Evolutionary conservation across 2,329 filamentous ascomycete species (phyloP).

Genomic region (Neurospora crassa): DNA sequence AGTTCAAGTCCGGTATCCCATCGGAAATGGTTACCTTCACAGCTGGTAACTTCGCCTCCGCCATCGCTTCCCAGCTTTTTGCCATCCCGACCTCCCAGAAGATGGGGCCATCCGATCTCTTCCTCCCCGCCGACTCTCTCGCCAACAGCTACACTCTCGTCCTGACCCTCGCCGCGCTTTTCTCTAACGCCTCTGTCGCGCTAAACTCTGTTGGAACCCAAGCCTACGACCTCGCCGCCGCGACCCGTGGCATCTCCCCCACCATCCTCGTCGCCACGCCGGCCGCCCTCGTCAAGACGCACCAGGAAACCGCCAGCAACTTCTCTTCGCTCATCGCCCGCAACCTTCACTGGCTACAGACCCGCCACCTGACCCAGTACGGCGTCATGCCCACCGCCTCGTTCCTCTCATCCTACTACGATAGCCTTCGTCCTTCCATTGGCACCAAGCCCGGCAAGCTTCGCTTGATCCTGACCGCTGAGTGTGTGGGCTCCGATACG

Average conservation of each 20-base stretch:
- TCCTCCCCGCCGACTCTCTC: constrained; percentile 76
- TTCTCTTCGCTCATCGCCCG: constrained; percentile 52
- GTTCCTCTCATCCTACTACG: constrained; percentile 52
- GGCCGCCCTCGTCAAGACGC: constrained; percentile 58
- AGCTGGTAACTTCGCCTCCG: constrained; percentile 79
- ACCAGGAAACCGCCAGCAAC: constrained; percentile 50
- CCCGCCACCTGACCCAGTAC: constrained; percentile 54
- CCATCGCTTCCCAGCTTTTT: constrained; percentile 66
- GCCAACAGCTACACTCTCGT: constrained; percentile 70
- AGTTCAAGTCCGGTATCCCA: constrained; percentile 36
- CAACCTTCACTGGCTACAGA: constrained; percentile 62
- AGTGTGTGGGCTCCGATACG: constrained; percentile 53
- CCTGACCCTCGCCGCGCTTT: constrained; percentile 73
- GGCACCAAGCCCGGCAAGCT: constrained; percentile 61
- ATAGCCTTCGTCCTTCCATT: constrained; percentile 46
- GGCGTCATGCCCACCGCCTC: constrained; percentile 66
- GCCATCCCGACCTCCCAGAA: constrained; percentile 68
- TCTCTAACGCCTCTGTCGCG: constrained; percentile 73
- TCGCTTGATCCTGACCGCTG: constrained; percentile 71
- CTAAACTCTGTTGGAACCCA: constrained; percentile 79
- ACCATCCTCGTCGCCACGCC: constrained; percentile 76
- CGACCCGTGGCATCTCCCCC: constrained; percentile 65
- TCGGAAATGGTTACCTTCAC: constrained; percentile 75
- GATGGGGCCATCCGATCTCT: constrained; percentile 64
- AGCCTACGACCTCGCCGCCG: constrained; percentile 60